These are phyloP conservation scores for Drosera capensis DNA, from an alignment of 148 eudicot species.

Conservation along the genomic window DNA sequence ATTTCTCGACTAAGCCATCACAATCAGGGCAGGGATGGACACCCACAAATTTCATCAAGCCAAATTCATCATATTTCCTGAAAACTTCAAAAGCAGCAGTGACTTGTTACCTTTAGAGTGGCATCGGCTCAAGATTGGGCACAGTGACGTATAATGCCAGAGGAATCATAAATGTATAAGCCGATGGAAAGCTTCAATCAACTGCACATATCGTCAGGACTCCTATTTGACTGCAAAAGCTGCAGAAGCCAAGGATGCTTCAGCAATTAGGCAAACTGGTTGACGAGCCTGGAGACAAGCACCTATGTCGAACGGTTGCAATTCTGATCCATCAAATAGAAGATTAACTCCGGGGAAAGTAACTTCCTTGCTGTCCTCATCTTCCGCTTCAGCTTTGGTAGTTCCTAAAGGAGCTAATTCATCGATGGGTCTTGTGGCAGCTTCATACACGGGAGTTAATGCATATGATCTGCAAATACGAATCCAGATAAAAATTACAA, in stretches of 20 bases:
- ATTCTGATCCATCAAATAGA: slow-evolving; percentile 73
- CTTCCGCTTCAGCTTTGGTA: slow-evolving; percentile 56
- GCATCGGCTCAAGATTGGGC: neutral
- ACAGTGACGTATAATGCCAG: neutral
- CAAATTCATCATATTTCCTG: neutral
- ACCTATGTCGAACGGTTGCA: slow-evolving; percentile 79
- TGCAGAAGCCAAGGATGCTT: slow-evolving; percentile 69
- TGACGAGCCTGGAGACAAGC: slow-evolving; percentile 96
- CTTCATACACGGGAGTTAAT: slow-evolving; percentile 54
- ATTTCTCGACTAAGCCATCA: too few relatives aligned
- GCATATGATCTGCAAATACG: slow-evolving; percentile 67
- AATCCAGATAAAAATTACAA: too few relatives aligned
- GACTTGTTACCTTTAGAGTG: neutral
- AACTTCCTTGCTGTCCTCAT: slow-evolving; percentile 66
- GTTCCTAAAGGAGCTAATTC: slow-evolving; percentile 25
- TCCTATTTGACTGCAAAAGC: slow-evolving; percentile 36
- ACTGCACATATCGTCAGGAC: slow-evolving; percentile 1
- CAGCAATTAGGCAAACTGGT: slow-evolving; percentile 71
- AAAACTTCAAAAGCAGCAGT: neutral
- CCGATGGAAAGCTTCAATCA: neutral
- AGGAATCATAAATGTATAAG: slow-evolving; percentile 3
- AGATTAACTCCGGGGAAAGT: slow-evolving; percentile 87
- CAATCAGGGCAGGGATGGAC: too few relatives aligned
- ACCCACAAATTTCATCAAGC: too few relatives aligned
- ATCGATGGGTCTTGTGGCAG: slow-evolving; percentile 49